Evolutionary conservation across 768 basidiomycete species (phyloP).

Genomic region (Mycena leptocephala): DNA sequence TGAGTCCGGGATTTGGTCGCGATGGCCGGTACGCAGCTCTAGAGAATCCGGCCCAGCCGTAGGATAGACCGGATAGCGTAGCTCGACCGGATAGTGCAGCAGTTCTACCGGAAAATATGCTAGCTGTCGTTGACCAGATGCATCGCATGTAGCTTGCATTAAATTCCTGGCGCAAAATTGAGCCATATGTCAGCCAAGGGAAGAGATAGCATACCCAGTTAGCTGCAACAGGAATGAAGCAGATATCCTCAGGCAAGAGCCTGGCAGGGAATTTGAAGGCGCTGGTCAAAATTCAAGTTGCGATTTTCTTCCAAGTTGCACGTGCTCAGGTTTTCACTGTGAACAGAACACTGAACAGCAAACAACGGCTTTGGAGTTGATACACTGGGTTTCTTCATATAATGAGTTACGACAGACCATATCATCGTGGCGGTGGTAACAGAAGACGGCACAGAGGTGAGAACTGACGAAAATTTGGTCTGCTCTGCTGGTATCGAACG

Average conservation of each 20-base stretch:
- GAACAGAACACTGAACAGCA: constrained; percentile 11
- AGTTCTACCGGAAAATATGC: constrained; percentile 40
- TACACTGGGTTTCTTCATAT: constrained; percentile 39
- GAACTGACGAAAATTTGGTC: constrained; percentile 45
- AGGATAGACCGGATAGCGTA: background rate
- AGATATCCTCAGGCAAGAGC: constrained; percentile 14
- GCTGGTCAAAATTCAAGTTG: too few relatives aligned
- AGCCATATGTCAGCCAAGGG: background rate
- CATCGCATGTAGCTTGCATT: constrained; percentile 85
- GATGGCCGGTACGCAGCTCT: constrained; percentile 8
- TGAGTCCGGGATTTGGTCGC: background rate
- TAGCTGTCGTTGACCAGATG: constrained; percentile 71
- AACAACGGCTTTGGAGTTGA: constrained; percentile 36
- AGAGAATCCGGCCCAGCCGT: constrained; percentile 18
- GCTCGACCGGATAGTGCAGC: constrained; percentile 14
- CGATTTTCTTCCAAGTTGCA: background rate
- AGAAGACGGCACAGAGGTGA: constrained; percentile 72
- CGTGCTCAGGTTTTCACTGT: constrained; percentile 8
- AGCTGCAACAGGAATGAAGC: background rate
- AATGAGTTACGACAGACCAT: constrained; percentile 75
- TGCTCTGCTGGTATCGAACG: constrained; percentile 37
- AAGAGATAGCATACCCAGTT: constrained; percentile 31
- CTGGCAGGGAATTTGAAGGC: background rate
- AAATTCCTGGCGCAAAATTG: constrained; percentile 43
- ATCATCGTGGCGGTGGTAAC: constrained; percentile 62